phyloP scores from a whole-genome alignment of 257 asterid species.

The Petunia secreta region DNA sequence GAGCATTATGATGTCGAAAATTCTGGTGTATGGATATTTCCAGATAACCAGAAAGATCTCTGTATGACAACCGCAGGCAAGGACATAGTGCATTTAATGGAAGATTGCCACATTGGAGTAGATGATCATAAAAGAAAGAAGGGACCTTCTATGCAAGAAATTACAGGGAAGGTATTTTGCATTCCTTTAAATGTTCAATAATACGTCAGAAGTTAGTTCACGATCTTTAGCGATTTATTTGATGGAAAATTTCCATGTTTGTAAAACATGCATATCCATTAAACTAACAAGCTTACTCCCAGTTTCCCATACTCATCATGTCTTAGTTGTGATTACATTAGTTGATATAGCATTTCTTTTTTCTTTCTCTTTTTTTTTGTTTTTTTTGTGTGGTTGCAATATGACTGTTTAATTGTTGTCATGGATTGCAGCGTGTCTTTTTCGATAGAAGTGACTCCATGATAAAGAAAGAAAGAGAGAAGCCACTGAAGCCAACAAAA shows the following conservation, averaged over 20 bases:
- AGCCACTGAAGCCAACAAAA: conserved; percentile 29
- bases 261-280: background rate
- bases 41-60: conserved; percentile 53
- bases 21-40: conserved; percentile 71
- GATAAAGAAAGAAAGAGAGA: conserved; percentile 36
- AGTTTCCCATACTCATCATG: background rate
- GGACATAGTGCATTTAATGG: conserved; percentile 37
- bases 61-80: conserved; percentile 79
- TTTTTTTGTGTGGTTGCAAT: background rate
- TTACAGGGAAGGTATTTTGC: conserved; percentile 47
- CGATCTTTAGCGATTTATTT: background rate
- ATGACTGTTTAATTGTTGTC: conserved; percentile 9
- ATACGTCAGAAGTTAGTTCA: background rate
- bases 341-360: background rate
- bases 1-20: conserved; percentile 46
- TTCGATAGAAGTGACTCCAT: conserved; percentile 40
- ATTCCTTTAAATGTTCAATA: conserved; percentile 1
- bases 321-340: background rate
- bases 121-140: conserved; percentile 36
- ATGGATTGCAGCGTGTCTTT: conserved; percentile 31
- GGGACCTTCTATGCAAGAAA: conserved; percentile 37
- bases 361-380: background rate
- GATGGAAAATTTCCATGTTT: background rate
- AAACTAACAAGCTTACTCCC: background rate
- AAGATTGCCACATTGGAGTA: conserved; percentile 37